Conservation (phyloP, 768 basidiomycete species). For the Leucosporidium creatinivorum region DNA sequence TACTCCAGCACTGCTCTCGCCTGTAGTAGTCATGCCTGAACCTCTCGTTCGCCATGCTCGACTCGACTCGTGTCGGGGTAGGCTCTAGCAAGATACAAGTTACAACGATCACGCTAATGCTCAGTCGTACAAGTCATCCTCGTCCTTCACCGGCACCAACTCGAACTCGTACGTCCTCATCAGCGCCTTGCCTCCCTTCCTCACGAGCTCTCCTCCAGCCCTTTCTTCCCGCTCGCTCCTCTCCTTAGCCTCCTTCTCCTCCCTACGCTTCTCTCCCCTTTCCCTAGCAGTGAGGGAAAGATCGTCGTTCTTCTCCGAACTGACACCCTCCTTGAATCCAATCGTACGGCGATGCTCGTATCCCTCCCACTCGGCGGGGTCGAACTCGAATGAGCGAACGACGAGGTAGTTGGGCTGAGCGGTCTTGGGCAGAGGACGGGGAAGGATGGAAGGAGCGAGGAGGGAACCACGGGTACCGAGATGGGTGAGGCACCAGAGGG, state of each 20-base stretch:
- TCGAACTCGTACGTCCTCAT: conserved; percentile 32
- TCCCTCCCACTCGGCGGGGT: conserved; percentile 62
- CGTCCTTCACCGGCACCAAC: conserved; percentile 9
- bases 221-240: neutral
- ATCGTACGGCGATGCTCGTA: conserved; percentile 95
- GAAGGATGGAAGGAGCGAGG: conserved; percentile 34
- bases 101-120: neutral
- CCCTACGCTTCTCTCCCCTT: conserved; percentile 3
- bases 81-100: neutral
- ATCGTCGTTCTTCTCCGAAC: conserved; percentile 61
- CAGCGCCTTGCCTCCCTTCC: neutral
- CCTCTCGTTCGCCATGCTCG: too few species aligned
- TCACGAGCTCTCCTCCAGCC: neutral
- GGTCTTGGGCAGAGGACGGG: neutral
- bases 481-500: conserved; percentile 57
- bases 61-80: too few species aligned
- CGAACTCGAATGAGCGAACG: conserved; percentile 72
- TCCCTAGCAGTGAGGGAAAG: conserved; percentile 41
- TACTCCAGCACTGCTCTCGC: too few species aligned
- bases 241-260: neutral
- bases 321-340: conserved; percentile 60
- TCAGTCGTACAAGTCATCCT: conserved; percentile 5
- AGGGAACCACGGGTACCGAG: conserved; percentile 35
- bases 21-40: too few species aligned
- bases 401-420: conserved; percentile 49